Evolutionary conservation across 2,329 filamentous ascomycete genomes (phyloP).

Genomic region (Teratosphaeria nubilosa): DNA sequence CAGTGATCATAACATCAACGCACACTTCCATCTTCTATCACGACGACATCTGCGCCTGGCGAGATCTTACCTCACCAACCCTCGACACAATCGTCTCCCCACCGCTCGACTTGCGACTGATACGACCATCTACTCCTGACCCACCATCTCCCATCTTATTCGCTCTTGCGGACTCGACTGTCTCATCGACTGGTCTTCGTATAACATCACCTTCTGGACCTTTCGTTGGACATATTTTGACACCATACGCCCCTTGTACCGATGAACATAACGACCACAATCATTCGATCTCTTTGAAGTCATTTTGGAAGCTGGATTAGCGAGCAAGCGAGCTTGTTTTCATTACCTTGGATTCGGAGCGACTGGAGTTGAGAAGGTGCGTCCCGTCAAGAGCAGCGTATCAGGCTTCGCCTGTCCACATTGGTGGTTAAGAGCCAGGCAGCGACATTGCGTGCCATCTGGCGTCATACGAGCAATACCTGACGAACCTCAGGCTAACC

Average conservation of each 20-base stretch:
- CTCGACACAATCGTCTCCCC: neutral
- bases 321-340: conserved; percentile 11
- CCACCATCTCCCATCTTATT: neutral
- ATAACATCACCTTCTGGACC: conserved; percentile 4
- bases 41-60: neutral
- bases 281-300: conserved; percentile 33
- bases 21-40: neutral
- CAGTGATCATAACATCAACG: neutral
- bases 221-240: conserved; percentile 11
- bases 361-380: conserved; percentile 5
- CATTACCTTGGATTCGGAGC: conserved; percentile 5
- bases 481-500: neutral
- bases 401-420: neutral
- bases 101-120: neutral
- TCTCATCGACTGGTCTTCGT: neutral
- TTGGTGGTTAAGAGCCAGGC: neutral
- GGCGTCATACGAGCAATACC: neutral
- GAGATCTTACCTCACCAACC: neutral
- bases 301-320: conserved; percentile 19
- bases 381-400: neutral
- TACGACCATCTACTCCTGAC: neutral
- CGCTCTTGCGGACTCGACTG: neutral
- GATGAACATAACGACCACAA: conserved; percentile 31
- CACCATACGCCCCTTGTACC: conserved; percentile 8
- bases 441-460: neutral